Evolutionary conservation across 345 rosid genomes (phyloP).

Genomic region (Populus pruinosa): DNA sequence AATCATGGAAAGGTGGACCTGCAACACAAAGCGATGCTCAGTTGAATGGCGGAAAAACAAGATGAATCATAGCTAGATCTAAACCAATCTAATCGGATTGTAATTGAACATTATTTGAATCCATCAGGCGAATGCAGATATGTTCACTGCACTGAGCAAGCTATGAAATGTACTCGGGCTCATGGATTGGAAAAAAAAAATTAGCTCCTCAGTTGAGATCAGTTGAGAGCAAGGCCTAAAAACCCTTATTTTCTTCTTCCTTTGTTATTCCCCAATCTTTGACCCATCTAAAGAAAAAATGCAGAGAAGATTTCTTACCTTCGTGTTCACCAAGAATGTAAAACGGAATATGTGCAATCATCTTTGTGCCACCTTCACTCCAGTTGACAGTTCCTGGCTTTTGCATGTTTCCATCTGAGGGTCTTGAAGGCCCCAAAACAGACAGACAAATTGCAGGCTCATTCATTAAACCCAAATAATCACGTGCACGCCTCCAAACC

Average conservation of each 20-base stretch:
- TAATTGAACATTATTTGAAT: too few relatives aligned
- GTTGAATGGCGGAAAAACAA: neutral
- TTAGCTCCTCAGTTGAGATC: too few relatives aligned
- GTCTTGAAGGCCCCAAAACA: constrained; percentile 65
- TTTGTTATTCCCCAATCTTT: too few relatives aligned
- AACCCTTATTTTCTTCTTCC: neutral
- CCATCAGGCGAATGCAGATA: too few relatives aligned
- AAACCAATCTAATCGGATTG: too few relatives aligned
- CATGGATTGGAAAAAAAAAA: too few relatives aligned
- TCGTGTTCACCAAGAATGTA: constrained; percentile 75
- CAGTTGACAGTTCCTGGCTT: constrained; percentile 77
- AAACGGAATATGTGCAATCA: constrained; percentile 76
- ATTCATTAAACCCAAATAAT: constrained; percentile 77
- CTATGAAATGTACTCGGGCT: too few relatives aligned
- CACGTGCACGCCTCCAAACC: constrained; percentile 80
- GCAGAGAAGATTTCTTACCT: constrained; percentile 43
- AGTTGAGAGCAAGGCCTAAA: neutral
- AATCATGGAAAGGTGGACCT: constrained; percentile 96
- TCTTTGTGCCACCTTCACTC: constrained; percentile 65
- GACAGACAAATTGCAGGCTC: constrained; percentile 81
- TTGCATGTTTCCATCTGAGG: constrained; percentile 42
- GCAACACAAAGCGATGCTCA: constrained; percentile 14
- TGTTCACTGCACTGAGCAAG: too few relatives aligned
- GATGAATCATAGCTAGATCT: neutral
- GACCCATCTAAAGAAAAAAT: neutral